phyloP scores from a whole-genome alignment of 768 basidiomycete species.

The Lactifluus hygrophoroides region DNA sequence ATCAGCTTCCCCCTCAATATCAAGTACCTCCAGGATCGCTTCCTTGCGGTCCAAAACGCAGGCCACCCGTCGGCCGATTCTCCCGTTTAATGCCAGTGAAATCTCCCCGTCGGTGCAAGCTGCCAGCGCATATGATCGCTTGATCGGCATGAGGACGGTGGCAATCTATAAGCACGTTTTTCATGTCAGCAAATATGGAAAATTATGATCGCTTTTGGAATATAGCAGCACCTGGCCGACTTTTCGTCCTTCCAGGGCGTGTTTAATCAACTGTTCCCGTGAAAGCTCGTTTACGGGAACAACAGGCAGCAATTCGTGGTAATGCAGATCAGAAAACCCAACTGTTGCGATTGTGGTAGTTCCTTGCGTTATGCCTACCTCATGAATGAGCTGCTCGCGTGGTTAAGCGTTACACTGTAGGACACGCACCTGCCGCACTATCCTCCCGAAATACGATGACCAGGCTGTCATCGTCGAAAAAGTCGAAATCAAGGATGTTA shows the following conservation, averaged over 20 bases:
- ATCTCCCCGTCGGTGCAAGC: constrained; percentile 45
- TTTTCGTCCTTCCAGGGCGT: constrained; percentile 47
- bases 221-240: constrained; percentile 50
- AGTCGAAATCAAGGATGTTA: constrained; percentile 58
- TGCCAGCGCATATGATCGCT: constrained; percentile 45
- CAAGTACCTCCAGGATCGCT: constrained; percentile 58
- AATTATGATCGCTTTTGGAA: constrained; percentile 21
- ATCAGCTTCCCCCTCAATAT: constrained; percentile 49
- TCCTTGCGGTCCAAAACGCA: constrained; percentile 64
- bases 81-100: constrained; percentile 65
- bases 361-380: constrained; percentile 33
- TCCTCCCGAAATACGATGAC: constrained; percentile 54
- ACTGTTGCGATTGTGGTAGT: constrained; percentile 54
- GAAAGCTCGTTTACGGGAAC: constrained; percentile 44
- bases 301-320: constrained; percentile 41
- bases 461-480: constrained; percentile 69
- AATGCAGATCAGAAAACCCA: constrained; percentile 52
- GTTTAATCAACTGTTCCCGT: constrained; percentile 60
- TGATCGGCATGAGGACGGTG: constrained; percentile 43
- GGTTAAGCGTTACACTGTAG: constrained; percentile 19
- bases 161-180: constrained; percentile 36
- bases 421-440: constrained; percentile 40
- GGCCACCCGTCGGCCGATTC: constrained; percentile 62
- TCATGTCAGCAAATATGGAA: constrained; percentile 9
- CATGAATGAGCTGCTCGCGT: constrained; percentile 14